Base-by-base conservation (phyloP, 495 filamentous ascomycete genomes). In the Aspergillus heteromorphus region DNA sequence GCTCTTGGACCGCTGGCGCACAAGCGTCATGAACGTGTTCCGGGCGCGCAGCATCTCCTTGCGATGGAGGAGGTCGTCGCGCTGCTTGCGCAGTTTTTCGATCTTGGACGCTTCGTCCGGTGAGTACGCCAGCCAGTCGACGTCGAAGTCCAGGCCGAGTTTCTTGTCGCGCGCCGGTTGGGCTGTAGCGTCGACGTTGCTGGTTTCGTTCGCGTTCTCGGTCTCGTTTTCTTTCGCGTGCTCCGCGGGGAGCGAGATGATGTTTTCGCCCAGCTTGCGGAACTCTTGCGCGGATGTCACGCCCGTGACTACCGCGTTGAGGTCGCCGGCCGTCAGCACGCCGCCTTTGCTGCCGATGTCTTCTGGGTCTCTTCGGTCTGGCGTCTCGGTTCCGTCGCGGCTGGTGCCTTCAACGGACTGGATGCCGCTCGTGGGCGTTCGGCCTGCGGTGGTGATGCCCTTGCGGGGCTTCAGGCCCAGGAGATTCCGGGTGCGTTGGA, bases 101-200 rank as follows among this genome's bases (percentile, higher is more conserved):
- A 81, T 61, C 31, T 69, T 70, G 16, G 65, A 54, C 6, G 63
- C 63, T 42, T 81, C 78, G 10, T 75, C 69, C 5, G 64, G 49
- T 0, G 76, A 72, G 58, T 76, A 78, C 19, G 59, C 66, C 18
- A 72, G 55, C 45, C 61, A 65, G 17, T 63, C 55, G 31, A 60
- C 53, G 30, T 70, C 56, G 51, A 68, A 54, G 27, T 73, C 72
- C 8, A 73, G 55, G 7, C 63, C 85, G 62, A 93, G 87, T 55
- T 92, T 88, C 48, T 89, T 89, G 70, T 87, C 85, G 31, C 78
- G 80, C 60, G 90, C 83, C 65, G 85, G 85, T 67, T 65, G 63
- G 4, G 42, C 49, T 23, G 57, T 53, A 2, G 25, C 25, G 9
- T 51, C 48, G 1, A 59, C 45, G 2, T 56, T 56, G 6, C 56